Percentiles rank a stretch among this genome's conserved stretches.
phyloP scores from a whole-genome alignment of 257 asterid species.

The Fraxinus americana region DNA sequence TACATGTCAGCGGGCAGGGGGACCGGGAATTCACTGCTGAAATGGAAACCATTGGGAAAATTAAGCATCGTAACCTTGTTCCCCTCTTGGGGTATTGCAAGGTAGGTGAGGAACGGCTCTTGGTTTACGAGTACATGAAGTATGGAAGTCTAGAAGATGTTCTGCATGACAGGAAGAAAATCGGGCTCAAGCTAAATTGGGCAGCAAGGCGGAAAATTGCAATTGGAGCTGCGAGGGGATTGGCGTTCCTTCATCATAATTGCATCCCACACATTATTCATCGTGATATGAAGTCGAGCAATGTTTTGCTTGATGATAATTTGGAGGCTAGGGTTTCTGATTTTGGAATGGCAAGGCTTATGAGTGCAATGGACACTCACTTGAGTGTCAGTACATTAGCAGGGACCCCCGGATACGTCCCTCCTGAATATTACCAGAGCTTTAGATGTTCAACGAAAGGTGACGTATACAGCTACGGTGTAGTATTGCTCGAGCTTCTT shows the following conservation, averaged over 20 bases:
- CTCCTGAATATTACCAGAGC: constrained; percentile 94
- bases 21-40: constrained; percentile 92
- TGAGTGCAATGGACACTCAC: constrained; percentile 93
- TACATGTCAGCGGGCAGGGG: constrained; percentile 86
- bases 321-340: constrained; percentile 90
- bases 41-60: constrained; percentile 94
- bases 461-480: constrained; percentile 93
- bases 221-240: constrained; percentile 82
- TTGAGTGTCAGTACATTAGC: constrained; percentile 90
- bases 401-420: constrained; percentile 96
- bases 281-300: constrained; percentile 96
- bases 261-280: constrained; percentile 93
- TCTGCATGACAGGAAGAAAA: constrained; percentile 62
- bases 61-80: constrained; percentile 85
- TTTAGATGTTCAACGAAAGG: constrained; percentile 85
- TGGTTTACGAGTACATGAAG: constrained; percentile 97
- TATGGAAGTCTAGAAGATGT: constrained; percentile 88
- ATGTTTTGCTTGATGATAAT: constrained; percentile 83
- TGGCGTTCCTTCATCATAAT: constrained; percentile 88
- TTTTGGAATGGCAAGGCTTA: constrained; percentile 90
- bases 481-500: constrained; percentile 83
- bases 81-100: constrained; percentile 86
- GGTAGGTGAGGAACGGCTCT: constrained; percentile 81
- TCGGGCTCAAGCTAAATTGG: constrained; percentile 79
- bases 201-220: constrained; percentile 75